These are phyloP conservation scores for Microdochium bolleyi DNA, from an alignment of 2,329 filamentous ascomycete species.

Conservation along the genomic window DNA sequence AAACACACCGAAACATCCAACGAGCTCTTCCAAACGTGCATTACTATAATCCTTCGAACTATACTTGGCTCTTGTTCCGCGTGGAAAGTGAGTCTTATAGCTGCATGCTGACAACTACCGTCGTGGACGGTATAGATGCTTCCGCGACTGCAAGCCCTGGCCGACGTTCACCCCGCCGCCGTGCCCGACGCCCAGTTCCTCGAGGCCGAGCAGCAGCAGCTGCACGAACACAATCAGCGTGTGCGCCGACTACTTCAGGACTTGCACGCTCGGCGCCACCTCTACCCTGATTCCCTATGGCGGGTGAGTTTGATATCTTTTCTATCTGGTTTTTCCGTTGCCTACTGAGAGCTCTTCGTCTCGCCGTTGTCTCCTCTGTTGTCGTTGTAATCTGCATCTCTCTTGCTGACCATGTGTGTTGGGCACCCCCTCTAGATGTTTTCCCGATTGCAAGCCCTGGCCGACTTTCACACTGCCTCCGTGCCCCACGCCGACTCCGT, in stretches of 20 bases:
- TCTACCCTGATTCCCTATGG: not conserved
- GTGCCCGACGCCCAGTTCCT: not conserved
- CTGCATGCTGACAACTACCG: too few species aligned
- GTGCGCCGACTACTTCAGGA: not conserved
- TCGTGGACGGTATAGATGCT: not conserved
- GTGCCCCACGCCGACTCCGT: not conserved
- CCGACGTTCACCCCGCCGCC: slow-evolving; percentile 2
- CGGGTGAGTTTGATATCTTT: not conserved
- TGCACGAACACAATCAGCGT: not conserved
- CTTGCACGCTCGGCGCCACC: not conserved
- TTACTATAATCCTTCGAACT: too few species aligned
- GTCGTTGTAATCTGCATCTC: not conserved
- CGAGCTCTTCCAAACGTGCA: too few species aligned
- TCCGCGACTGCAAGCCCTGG: slow-evolving; percentile 1
- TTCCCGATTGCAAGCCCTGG: not conserved
- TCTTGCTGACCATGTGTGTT: not conserved
- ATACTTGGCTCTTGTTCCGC: too few species aligned
- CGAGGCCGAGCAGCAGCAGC: not conserved
- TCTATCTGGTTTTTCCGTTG: not conserved
- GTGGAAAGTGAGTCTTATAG: too few species aligned
- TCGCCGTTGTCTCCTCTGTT: not conserved
- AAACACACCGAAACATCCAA: too few species aligned
- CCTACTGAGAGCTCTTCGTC: too few species aligned
- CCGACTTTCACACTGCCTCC: not conserved
- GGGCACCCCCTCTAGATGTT: not conserved